These are phyloP conservation scores for Epichloe glyceriae DNA, from an alignment of 2,329 filamentous ascomycete species.

Conservation along the genomic window DNA sequence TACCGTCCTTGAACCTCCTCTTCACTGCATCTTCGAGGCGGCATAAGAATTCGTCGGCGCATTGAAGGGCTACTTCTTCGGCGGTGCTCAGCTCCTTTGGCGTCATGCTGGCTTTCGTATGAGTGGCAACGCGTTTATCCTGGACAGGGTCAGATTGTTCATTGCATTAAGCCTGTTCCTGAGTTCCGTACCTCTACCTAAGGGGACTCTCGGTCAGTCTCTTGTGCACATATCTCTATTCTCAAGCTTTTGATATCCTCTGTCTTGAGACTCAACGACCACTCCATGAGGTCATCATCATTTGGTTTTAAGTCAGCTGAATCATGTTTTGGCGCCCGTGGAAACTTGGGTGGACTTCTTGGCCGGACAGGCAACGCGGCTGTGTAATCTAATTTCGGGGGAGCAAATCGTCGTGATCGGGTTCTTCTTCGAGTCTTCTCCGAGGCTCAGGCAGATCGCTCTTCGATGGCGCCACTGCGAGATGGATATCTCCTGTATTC, in stretches of 20 bases:
- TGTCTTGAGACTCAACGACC: not conserved
- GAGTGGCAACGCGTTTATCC: not conserved
- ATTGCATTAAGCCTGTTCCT: not conserved
- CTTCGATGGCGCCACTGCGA: not conserved
- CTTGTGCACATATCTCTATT: not conserved
- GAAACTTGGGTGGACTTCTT: not conserved
- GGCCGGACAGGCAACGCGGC: not conserved
- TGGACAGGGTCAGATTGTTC: not conserved
- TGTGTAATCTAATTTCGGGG: not conserved
- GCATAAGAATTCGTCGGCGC: slow-evolving; percentile 1
- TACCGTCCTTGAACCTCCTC: not conserved
- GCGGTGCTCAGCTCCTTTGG: not conserved
- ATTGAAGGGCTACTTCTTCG: not conserved
- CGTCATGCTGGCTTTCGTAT: not conserved
- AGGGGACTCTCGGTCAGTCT: not conserved
- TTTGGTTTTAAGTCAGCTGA: not conserved
- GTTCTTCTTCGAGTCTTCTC: not conserved
- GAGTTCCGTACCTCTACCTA: not conserved
- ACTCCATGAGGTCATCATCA: not conserved
- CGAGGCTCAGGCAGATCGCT: not conserved
- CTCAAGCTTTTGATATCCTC: not conserved
- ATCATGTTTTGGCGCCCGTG: not conserved
- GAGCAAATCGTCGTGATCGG: not conserved
- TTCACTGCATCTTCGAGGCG: not conserved
- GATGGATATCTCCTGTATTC: not conserved